phyloP scores from a whole-genome alignment of 768 basidiomycete genomes.

The Mycena galopus region DNA sequence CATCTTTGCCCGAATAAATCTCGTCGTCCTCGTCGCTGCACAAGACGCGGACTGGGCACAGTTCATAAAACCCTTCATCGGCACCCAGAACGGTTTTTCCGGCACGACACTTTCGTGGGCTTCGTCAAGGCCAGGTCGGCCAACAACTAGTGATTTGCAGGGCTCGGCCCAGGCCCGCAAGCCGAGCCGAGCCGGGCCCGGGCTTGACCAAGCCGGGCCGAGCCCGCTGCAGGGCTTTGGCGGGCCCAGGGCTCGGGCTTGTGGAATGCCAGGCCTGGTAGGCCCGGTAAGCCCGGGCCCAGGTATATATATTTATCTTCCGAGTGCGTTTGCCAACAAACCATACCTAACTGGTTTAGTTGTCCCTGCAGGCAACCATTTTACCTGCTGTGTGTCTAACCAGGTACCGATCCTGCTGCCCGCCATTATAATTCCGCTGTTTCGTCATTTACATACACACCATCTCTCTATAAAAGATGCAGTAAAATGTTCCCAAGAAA shows the following conservation, averaged over 20 bases:
- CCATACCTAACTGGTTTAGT: neutral
- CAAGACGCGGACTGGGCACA: conserved; percentile 21
- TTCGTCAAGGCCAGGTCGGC: conserved; percentile 49
- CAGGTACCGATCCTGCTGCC: no score
- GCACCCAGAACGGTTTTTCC: conserved; percentile 54
- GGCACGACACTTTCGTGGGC: conserved; percentile 57
- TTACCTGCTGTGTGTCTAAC: neutral
- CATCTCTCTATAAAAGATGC: neutral
- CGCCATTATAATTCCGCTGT: neutral
- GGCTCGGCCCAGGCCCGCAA: no score
- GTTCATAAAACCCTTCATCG: conserved; percentile 55
- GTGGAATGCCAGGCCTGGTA: no score
- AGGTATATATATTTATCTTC: neutral
- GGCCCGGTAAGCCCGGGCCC: neutral
- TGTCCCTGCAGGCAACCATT: neutral
- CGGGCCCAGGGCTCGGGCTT: no score
- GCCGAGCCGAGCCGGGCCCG: no score
- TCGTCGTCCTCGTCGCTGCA: conserved; percentile 6
- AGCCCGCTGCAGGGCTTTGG: no score
- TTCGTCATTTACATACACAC: neutral
- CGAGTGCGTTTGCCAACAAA: neutral
- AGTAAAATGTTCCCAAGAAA: neutral
- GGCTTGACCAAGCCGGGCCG: no score
- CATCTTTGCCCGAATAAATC: neutral
- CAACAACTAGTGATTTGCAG: no score